Percentiles rank a stretch among this genome's conserved stretches.
Evolutionary conservation across 1,284 basidiomycete species (phyloP).

Genomic region (Pseudozyma pruni): DNA sequence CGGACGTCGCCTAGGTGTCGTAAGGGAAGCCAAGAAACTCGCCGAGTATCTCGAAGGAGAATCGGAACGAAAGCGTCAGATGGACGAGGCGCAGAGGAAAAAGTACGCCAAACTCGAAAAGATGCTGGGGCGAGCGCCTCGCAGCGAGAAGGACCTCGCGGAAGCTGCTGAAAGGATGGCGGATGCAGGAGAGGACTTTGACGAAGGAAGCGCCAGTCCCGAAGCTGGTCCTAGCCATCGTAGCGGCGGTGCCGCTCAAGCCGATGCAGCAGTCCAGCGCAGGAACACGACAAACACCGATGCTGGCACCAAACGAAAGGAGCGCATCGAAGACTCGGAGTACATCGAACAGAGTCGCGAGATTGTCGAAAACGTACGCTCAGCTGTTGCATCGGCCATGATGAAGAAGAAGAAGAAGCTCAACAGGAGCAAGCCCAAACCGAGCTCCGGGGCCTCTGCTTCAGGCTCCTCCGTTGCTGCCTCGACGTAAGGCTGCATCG

Average conservation of each 20-base stretch:
- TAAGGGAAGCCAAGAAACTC: conserved; percentile 95
- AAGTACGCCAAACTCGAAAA: conserved; percentile 83
- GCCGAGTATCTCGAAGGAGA: conserved; percentile 88
- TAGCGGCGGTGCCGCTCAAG: neutral
- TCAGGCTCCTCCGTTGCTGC: conserved; percentile 29
- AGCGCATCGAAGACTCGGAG: conserved; percentile 87
- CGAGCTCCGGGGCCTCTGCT: conserved; percentile 6
- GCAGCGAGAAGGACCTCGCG: conserved; percentile 65
- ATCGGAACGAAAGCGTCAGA: conserved; percentile 80
- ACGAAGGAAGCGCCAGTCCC: conserved; percentile 39
- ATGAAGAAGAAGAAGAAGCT: conserved; percentile 54
- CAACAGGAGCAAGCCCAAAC: conserved; percentile 29
- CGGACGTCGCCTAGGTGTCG: conserved; percentile 86
- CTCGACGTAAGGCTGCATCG: conserved; percentile 18
- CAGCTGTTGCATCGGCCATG: conserved; percentile 76
- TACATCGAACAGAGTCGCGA: conserved; percentile 92
- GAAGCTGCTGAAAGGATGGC: conserved; percentile 61
- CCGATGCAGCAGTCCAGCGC: neutral
- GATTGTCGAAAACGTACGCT: conserved; percentile 90
- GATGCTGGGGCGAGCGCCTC: conserved; percentile 59
- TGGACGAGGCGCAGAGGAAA: conserved; percentile 74
- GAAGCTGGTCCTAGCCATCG: conserved; percentile 17
- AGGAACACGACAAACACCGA: neutral
- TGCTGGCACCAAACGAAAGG: conserved; percentile 77
- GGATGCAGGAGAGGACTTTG: conserved; percentile 58